These are phyloP conservation scores for Scleroderma bovista DNA, from an alignment of 768 basidiomycete species.

Conservation along the genomic window DNA sequence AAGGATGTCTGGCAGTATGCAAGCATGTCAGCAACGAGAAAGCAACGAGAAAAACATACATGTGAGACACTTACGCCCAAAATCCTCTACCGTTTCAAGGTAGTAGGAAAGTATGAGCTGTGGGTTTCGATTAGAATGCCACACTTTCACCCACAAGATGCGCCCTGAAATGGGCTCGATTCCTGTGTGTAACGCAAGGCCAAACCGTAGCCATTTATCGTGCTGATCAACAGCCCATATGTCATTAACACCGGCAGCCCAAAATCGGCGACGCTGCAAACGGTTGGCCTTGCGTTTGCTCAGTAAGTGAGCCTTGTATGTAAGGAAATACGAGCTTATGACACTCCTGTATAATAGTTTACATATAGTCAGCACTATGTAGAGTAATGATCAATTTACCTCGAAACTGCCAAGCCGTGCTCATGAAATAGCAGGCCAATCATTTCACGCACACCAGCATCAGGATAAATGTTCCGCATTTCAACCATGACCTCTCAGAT, in stretches of 20 bases:
- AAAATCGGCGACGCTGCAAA: conserved; percentile 30
- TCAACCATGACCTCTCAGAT: conserved; percentile 14
- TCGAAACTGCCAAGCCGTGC: conserved; percentile 17
- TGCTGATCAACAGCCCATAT: conserved; percentile 9
- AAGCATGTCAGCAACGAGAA: conserved; percentile 1
- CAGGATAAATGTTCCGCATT: conserved; percentile 19
- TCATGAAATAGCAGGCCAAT: conserved; percentile 17
- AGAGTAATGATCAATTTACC: conserved; percentile 6
- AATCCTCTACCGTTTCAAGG: conserved; percentile 8
- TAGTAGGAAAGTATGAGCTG: conserved; percentile 14
- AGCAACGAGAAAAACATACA: not conserved
- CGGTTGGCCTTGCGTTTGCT: conserved; percentile 6
- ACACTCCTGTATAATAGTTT: too few relatives aligned
- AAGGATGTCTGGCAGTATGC: conserved; percentile 26
- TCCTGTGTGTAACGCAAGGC: conserved; percentile 25
- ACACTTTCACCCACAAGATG: conserved; percentile 20
- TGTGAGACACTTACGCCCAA: conserved; percentile 11
- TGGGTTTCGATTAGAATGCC: conserved; percentile 23
- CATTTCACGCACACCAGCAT: conserved; percentile 24
- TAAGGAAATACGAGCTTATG: not conserved
- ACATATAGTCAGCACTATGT: not conserved
- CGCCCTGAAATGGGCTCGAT: conserved; percentile 15
- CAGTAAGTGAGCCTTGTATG: conserved; percentile 18
- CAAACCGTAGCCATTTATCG: conserved; percentile 41
- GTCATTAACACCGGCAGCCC: conserved; percentile 39